phyloP scores from a whole-genome alignment of 768 basidiomycete genomes.

The Phylloporus sp. region DNA sequence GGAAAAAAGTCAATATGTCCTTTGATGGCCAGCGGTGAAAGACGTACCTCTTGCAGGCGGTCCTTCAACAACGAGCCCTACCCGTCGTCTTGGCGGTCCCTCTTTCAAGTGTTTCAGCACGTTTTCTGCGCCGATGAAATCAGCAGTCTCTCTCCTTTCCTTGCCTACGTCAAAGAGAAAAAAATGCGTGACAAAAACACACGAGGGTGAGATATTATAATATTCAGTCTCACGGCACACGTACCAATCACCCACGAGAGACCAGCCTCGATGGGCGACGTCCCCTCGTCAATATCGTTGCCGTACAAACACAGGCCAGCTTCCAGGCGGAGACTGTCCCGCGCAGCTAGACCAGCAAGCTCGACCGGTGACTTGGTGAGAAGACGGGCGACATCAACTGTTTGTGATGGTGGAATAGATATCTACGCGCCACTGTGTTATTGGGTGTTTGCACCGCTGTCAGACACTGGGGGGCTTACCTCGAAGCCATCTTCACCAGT shows the following conservation, averaged over 20 bases:
- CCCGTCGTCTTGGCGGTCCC: slow-evolving; percentile 71
- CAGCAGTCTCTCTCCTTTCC: slow-evolving; percentile 63
- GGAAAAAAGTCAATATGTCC: neutral
- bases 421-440: slow-evolving; percentile 47
- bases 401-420: slow-evolving; percentile 78
- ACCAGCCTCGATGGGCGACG: slow-evolving; percentile 86
- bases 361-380: slow-evolving; percentile 66
- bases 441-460: neutral
- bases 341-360: slow-evolving; percentile 85
- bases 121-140: slow-evolving; percentile 75
- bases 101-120: slow-evolving; percentile 77
- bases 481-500: slow-evolving; percentile 99
- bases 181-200: neutral
- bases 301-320: slow-evolving; percentile 98
- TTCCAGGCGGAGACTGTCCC: slow-evolving; percentile 92
- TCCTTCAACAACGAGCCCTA: slow-evolving; percentile 79
- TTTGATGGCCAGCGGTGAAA: neutral
- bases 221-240: slow-evolving; percentile 20
- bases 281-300: slow-evolving; percentile 85
- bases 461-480: slow-evolving; percentile 35
- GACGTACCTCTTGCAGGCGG: slow-evolving; percentile 78
- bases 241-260: slow-evolving; percentile 90
- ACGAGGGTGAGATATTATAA: neutral
- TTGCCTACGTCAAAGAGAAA: slow-evolving; percentile 52
- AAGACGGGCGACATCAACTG: slow-evolving; percentile 62